Conservation (phyloP, 2,329 filamentous ascomycete species). For the Botryosphaeria dothidea region DNA sequence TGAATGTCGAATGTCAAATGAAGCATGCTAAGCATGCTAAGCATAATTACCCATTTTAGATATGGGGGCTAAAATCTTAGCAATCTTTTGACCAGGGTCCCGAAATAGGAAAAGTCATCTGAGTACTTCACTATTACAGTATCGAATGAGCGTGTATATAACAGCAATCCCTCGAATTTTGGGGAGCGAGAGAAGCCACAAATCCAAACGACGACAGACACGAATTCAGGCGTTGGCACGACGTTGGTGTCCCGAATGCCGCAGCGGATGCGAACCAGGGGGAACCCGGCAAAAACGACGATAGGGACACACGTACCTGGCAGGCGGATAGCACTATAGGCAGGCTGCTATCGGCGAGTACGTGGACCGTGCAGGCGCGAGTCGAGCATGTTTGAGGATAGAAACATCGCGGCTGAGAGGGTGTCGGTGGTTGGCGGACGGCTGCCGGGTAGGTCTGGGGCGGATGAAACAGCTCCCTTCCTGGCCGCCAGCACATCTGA, state of each 20-base stretch:
- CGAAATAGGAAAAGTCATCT: too few species aligned
- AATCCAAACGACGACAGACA: too few species aligned
- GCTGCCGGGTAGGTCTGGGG: constrained; percentile 5
- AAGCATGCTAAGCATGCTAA: too few species aligned
- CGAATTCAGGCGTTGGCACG: background rate
- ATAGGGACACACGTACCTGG: background rate
- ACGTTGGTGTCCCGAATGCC: background rate
- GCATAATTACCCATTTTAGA: too few species aligned
- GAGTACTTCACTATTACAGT: too few species aligned
- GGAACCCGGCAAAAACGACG: background rate
- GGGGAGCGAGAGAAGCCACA: too few species aligned
- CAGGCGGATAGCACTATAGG: background rate
- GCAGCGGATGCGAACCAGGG: background rate
- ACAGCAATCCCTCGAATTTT: too few species aligned
- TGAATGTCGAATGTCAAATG: too few species aligned
- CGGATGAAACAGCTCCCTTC: background rate
- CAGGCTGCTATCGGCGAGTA: background rate
- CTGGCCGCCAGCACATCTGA: background rate
- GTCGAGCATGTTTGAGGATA: background rate
- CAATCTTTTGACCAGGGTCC: too few species aligned
- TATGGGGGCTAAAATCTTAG: too few species aligned
- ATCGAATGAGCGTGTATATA: too few species aligned
- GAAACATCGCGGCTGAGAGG: background rate
- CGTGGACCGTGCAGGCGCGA: background rate
- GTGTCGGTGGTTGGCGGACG: background rate